Conservation (phyloP, 2,329 filamentous ascomycete genomes). For the Sporothrix protearum region DNA sequence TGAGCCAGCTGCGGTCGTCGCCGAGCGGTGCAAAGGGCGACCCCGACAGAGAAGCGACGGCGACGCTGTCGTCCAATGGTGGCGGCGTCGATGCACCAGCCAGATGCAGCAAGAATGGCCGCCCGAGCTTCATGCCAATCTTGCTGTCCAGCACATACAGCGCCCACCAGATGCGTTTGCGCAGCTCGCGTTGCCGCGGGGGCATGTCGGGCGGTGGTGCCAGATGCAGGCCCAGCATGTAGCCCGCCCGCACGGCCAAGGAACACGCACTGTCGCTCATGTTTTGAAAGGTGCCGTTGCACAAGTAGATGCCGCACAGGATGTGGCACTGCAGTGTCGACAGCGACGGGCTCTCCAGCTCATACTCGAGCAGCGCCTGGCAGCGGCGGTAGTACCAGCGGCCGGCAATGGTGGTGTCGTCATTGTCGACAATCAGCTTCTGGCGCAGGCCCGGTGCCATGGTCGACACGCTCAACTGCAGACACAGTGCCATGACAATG, state of each 20-base stretch:
- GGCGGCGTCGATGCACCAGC: not conserved
- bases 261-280: constrained; percentile 11
- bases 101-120: constrained; percentile 14
- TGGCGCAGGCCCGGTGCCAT: constrained; percentile 1
- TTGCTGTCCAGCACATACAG: constrained; percentile 24
- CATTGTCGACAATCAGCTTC: constrained; percentile 12
- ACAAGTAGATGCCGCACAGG: constrained; percentile 40
- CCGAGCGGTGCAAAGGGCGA: constrained; percentile 17
- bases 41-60: not conserved
- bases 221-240: constrained; percentile 41
- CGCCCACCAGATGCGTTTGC: constrained; percentile 24
- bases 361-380: constrained; percentile 37
- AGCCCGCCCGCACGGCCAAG: constrained; percentile 37
- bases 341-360: constrained; percentile 40
- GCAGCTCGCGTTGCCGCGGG: constrained; percentile 13
- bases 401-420: constrained; percentile 38
- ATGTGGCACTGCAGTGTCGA: constrained; percentile 42
- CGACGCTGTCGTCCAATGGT: not conserved
- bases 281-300: constrained; percentile 37
- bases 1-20: constrained; percentile 19
- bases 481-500: constrained; percentile 45
- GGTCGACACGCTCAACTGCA: constrained; percentile 40
- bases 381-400: constrained; percentile 41
- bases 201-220: constrained; percentile 37
- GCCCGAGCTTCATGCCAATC: constrained; percentile 24